Base-by-base conservation (phyloP, 2,329 filamentous ascomycete genomes). In the Alternaria metachromatica region DNA sequence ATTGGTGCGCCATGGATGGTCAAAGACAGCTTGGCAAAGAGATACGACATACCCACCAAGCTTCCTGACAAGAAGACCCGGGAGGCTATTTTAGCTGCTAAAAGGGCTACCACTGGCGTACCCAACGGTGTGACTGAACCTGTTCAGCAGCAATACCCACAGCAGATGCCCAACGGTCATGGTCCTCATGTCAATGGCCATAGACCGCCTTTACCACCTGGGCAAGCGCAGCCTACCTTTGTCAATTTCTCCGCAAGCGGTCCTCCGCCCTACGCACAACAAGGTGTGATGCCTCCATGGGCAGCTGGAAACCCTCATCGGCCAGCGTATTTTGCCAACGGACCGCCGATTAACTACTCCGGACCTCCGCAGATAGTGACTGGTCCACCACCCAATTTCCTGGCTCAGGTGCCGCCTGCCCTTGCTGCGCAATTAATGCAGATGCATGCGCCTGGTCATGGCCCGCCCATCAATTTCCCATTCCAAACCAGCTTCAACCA, bases 1-100 rank as follows among this genome's bases (percentile, higher is more conserved):
- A 95, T 90, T 64, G 95, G 95, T n/a, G 96, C 96, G 0, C 95
- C 96, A 0, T 99, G 96, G 96, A 84, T 97, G 59, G 95, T 98
- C 18, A 97, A 96, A 81, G 87, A 91, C 37, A 90, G 93, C 58
- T 89, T 97, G 63, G 96, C 96, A 1, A 88, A 89, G 49, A 87
- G 90, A 66, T 97, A 96, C 79, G 90, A 93, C 66, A 96, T 99
- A 66, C 94, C 89, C n/a, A 95, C 90, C 15, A 89, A 93, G 57
- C 89, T 98, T 12, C 96, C 96, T 7, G 75, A 78, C 33, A 66
- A 75, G 45, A 76, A 79, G 55, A 80, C 76, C 3, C 69, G 75
- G 21, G 78, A 80, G 33, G 76, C 76, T 11, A 61, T 80, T 13
- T 66, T 78, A 50, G 78, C 77, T 37, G 74, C 73, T 13, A 78